phyloP scores from a whole-genome alignment of 768 basidiomycete species.

The Scleroderma bovista region DNA sequence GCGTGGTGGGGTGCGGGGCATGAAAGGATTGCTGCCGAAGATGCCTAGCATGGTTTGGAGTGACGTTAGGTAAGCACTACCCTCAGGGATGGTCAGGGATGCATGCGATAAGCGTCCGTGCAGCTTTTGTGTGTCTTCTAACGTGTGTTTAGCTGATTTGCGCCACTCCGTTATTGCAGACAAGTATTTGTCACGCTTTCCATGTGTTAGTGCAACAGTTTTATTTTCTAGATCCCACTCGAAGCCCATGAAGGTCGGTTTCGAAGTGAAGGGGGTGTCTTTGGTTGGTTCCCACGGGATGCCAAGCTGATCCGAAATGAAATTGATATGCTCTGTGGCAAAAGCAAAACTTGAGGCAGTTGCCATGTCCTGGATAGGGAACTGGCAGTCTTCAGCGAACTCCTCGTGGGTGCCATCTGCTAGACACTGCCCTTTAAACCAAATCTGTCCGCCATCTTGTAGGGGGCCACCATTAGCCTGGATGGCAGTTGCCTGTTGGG shows the following conservation, averaged over 20 bases:
- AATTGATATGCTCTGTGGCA: slow-evolving; percentile 3
- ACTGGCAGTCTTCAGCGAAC: slow-evolving; percentile 29
- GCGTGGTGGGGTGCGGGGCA: slow-evolving; percentile 15
- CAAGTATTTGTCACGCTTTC: background rate
- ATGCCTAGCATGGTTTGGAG: slow-evolving; percentile 33
- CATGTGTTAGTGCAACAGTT: background rate
- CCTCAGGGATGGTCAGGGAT: slow-evolving; percentile 23
- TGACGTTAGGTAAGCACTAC: slow-evolving; percentile 35
- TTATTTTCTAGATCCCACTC: slow-evolving; percentile 23
- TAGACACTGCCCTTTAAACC: slow-evolving; percentile 22
- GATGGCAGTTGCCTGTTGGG: background rate
- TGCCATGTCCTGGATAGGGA: background rate
- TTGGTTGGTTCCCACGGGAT: background rate
- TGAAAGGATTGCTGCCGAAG: slow-evolving; percentile 26
- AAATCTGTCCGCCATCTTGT: slow-evolving; percentile 10
- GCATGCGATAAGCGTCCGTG: slow-evolving; percentile 38
- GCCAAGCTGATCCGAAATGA: slow-evolving; percentile 9
- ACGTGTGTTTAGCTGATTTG: background rate
- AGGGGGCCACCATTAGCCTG: background rate
- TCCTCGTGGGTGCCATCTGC: slow-evolving; percentile 18
- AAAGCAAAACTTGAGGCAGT: slow-evolving; percentile 11
- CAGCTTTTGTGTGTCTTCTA: background rate
- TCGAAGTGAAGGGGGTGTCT: slow-evolving; percentile 11
- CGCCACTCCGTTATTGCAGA: slow-evolving; percentile 4
- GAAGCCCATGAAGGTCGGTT: slow-evolving; percentile 25